A percentile compares a stretch with the other conserved stretches of the same genome.
Conservation (phyloP, 768 basidiomycete species). For the Leucocoprinus leucothites region DNA sequence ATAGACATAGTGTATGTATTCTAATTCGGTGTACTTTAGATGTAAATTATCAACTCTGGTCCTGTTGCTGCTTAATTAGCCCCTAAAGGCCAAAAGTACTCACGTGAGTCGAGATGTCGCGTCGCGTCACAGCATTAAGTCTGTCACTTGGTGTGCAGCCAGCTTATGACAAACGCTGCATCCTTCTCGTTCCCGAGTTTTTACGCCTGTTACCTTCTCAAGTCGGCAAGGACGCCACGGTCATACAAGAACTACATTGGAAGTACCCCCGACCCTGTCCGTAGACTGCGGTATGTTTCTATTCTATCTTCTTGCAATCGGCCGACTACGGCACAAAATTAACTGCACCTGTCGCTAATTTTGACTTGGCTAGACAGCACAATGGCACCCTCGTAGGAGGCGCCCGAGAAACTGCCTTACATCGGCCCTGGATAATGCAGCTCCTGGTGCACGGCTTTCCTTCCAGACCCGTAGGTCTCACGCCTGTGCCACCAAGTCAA, state of each 20-base stretch:
- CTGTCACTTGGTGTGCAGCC: not conserved
- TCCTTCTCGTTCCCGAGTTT: constrained; percentile 57
- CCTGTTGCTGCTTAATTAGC: not conserved
- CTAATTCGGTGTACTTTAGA: constrained; percentile 17
- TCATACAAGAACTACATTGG: constrained; percentile 72
- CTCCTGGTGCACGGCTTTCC: constrained; percentile 87
- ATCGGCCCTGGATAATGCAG: constrained; percentile 79
- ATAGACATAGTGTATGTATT: constrained; percentile 23
- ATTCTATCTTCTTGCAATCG: not conserved
- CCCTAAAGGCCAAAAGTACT: not conserved
- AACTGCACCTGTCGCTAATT: not conserved
- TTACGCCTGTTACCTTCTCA: constrained; percentile 83
- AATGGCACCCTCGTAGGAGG: constrained; percentile 76
- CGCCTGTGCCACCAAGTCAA: not conserved
- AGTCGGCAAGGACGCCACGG: constrained; percentile 53
- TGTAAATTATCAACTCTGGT: constrained; percentile 4
- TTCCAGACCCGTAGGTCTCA: constrained; percentile 47
- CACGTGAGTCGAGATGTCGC: not conserved
- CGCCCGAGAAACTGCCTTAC: constrained; percentile 59
- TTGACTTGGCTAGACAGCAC: constrained; percentile 52
- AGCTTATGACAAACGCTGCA: not conserved
- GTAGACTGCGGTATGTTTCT: constrained; percentile 52
- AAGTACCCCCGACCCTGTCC: constrained; percentile 65
- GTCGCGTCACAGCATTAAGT: constrained; percentile 4
- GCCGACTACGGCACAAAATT: constrained; percentile 1